Evolutionary conservation across 2,329 filamentous ascomycete genomes (phyloP).

Genomic region (Penicillium sp.): DNA sequence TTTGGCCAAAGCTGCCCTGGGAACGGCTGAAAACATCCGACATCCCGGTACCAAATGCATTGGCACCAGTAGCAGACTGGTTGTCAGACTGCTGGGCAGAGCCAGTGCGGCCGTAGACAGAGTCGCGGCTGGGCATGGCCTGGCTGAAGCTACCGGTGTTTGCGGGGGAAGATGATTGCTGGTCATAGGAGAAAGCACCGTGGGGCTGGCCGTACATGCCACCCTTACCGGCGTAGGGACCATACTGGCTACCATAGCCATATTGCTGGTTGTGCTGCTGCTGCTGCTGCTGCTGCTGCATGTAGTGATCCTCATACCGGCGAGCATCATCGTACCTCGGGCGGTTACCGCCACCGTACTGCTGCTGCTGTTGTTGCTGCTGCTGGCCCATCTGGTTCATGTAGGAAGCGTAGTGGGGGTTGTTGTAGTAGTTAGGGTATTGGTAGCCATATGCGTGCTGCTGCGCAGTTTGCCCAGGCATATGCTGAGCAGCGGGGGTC

Average conservation of each 20-base stretch:
- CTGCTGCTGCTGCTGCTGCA: constrained; percentile 32
- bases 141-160: constrained; percentile 53
- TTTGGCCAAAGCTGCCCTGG: constrained; percentile 57
- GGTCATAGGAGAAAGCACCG: constrained; percentile 57
- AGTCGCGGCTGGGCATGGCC: constrained; percentile 51
- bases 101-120: constrained; percentile 61
- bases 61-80: constrained; percentile 51
- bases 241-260: constrained; percentile 53
- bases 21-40: constrained; percentile 62
- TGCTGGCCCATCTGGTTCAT: constrained; percentile 55
- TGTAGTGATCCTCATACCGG: constrained; percentile 47
- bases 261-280: constrained; percentile 52
- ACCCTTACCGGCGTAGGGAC: constrained; percentile 55
- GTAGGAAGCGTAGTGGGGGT: constrained; percentile 63
- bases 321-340: constrained; percentile 53
- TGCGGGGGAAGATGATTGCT: constrained; percentile 64
- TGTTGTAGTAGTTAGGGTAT: constrained; percentile 57
- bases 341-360: constrained; percentile 50
- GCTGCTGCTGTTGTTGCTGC: constrained; percentile 45
- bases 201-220: constrained; percentile 65
- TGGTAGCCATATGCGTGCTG: constrained; percentile 58
- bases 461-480: constrained; percentile 50
- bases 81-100: constrained; percentile 58
- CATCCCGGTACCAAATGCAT: constrained; percentile 52
- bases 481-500: constrained; percentile 54